phyloP scores from a whole-genome alignment of 139 green algal genomes.

The Ettlia oleoabundans region DNA sequence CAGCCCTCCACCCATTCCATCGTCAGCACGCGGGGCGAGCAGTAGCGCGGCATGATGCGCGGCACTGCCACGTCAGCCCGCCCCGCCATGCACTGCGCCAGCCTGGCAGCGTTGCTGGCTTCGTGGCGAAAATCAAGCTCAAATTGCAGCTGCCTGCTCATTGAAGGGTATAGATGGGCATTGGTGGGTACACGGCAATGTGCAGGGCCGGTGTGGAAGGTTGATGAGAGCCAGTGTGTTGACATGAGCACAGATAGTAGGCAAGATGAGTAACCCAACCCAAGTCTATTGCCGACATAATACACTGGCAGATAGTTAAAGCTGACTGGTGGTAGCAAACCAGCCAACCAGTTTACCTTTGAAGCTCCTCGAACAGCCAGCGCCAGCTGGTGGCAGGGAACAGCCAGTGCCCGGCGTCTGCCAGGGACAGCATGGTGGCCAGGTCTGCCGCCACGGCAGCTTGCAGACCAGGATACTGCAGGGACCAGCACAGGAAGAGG shows the following conservation, averaged over 20 bases:
- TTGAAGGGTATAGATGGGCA: no score
- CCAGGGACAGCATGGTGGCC: conserved; percentile 59
- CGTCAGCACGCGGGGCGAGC: conserved; percentile 59
- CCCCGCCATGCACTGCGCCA: conserved; percentile 42
- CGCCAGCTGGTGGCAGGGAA: conserved; percentile 67
- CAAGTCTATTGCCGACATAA: no score
- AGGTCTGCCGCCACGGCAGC: conserved; percentile 73
- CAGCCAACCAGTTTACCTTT: background rate
- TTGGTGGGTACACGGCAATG: background rate
- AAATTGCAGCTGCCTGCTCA: conserved; percentile 66
- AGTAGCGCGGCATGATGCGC: conserved; percentile 49
- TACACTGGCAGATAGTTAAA: no score
- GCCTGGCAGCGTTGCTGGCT: conserved; percentile 53
- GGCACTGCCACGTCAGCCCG: conserved; percentile 62
- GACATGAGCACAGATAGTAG: no score
- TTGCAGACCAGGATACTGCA: conserved; percentile 69
- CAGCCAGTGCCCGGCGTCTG: conserved; percentile 40
- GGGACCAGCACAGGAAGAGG: background rate
- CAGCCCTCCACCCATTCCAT: conserved; percentile 84
- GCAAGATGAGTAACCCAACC: no score
- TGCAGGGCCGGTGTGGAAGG: no score
- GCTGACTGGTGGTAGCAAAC: background rate
- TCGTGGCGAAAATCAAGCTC: conserved; percentile 90
- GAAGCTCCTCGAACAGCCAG: conserved; percentile 79
- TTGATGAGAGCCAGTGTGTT: no score